Conservation (phyloP, 2,329 filamentous ascomycete species). For the Sporothrix luriei region DNA sequence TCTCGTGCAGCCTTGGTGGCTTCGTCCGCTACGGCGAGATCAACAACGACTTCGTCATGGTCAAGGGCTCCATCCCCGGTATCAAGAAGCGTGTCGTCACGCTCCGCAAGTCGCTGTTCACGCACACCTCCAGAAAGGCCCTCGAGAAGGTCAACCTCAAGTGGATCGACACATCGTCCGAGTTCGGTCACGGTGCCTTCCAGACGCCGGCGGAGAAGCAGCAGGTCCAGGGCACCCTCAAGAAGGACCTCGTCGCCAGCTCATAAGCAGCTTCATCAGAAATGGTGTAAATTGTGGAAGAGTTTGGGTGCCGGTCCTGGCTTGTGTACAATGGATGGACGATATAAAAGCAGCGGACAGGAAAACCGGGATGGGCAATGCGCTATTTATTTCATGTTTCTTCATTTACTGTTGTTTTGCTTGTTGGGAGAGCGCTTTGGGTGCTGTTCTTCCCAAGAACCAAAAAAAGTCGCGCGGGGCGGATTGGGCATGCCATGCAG, state of each 20-base stretch:
- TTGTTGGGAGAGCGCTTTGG: slow-evolving; percentile 24
- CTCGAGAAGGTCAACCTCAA: slow-evolving; percentile 99
- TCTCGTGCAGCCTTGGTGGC: slow-evolving; percentile 76
- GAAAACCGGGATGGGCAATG: slow-evolving; percentile 31
- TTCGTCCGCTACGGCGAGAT: slow-evolving; percentile 99
- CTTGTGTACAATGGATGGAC: slow-evolving; percentile 41
- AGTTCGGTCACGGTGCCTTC: slow-evolving; percentile 99
- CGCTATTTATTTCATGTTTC: slow-evolving; percentile 31
- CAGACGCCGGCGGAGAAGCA: slow-evolving; percentile 98
- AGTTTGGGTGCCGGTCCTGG: slow-evolving; percentile 32
- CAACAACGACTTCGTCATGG: slow-evolving; percentile 96
- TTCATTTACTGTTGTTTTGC: slow-evolving; percentile 29
- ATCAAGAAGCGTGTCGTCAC: slow-evolving; percentile 99
- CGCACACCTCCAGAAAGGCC: slow-evolving; percentile 90
- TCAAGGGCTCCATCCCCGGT: slow-evolving; percentile 97
- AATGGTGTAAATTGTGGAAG: slow-evolving; percentile 22
- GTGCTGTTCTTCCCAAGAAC: slow-evolving; percentile 20
- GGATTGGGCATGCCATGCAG: slow-evolving; percentile 15
- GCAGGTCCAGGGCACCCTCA: slow-evolving; percentile 96
- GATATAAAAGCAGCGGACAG: slow-evolving; percentile 25
- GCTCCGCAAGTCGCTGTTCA: slow-evolving; percentile 98
- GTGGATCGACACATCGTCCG: slow-evolving; percentile 99
- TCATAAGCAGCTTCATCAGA: slow-evolving; percentile 42
- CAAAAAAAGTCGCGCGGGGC: slow-evolving; percentile 22
- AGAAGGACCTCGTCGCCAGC: slow-evolving; percentile 78